These are phyloP conservation scores for Skeletonema grethae DNA, from an alignment of 108 stramenopile species.

Conservation along the genomic window DNA sequence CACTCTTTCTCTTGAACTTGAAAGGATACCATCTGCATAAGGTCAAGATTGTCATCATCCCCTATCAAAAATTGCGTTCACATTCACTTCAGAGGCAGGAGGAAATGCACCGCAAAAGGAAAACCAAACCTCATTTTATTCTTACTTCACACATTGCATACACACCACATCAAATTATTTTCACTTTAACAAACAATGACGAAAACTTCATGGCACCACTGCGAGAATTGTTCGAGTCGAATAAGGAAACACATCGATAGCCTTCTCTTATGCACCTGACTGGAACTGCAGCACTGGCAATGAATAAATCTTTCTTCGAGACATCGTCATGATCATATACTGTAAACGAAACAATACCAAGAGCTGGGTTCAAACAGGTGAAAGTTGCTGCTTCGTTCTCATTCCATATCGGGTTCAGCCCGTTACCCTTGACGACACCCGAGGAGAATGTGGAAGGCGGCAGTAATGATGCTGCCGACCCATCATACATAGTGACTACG, in stretches of 20 bases:
- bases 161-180: background rate
- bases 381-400: conserved; percentile 60
- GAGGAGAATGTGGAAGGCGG: conserved; percentile 49
- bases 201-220: conserved; percentile 73
- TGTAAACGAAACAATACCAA: conserved; percentile 71
- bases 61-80: no score
- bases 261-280: conserved; percentile 75
- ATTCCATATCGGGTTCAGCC: conserved; percentile 93
- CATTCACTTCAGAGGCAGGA: background rate
- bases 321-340: conserved; percentile 65
- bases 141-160: background rate
- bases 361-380: conserved; percentile 59
- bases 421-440: conserved; percentile 72
- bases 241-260: conserved; percentile 70
- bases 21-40: no score
- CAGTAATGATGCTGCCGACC: conserved; percentile 51
- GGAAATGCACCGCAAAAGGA: background rate
- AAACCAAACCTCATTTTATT: background rate
- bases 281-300: conserved; percentile 75
- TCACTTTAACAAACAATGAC: conserved; percentile 64
- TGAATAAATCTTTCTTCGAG: conserved; percentile 62
- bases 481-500: conserved; percentile 68
- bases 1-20: no score
- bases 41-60: no score
- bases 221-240: conserved; percentile 67